Conservation (phyloP, 2,329 filamentous ascomycete species). For the Byssoonygena ceratinophila region DNA sequence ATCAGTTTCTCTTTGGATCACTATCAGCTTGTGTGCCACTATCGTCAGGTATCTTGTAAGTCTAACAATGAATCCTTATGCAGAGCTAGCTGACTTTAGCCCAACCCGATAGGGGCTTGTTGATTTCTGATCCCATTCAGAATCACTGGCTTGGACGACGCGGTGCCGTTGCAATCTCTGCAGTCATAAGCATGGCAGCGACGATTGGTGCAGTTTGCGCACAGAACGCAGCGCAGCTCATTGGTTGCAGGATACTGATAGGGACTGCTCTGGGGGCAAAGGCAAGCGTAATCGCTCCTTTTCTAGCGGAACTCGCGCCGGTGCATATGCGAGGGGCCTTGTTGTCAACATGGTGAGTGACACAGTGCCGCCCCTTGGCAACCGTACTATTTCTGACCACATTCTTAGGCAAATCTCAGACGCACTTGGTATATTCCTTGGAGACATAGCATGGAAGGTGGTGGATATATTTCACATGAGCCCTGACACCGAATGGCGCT, state of each 20-base stretch:
- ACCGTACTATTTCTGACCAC: not conserved
- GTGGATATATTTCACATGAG: not conserved
- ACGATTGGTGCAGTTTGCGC: slow-evolving; percentile 9
- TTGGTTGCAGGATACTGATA: slow-evolving; percentile 8
- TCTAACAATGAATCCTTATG: not conserved
- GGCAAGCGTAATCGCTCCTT: slow-evolving; percentile 10
- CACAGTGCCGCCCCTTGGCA: not conserved
- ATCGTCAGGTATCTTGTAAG: slow-evolving; percentile 8
- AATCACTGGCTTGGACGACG: slow-evolving; percentile 13
- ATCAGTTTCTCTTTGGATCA: slow-evolving; percentile 4
- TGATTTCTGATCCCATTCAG: slow-evolving; percentile 11
- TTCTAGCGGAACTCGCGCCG: slow-evolving; percentile 9
- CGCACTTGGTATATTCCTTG: slow-evolving; percentile 8
- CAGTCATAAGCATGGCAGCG: slow-evolving; percentile 4
- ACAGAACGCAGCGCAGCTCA: not conserved
- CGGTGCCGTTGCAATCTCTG: slow-evolving; percentile 7
- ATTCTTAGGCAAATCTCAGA: slow-evolving; percentile 9
- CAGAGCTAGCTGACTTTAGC: not conserved
- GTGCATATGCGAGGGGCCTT: slow-evolving; percentile 10
- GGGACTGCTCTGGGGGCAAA: slow-evolving; percentile 7
- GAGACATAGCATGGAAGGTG: slow-evolving; percentile 8
- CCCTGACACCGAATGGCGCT: slow-evolving; percentile 6
- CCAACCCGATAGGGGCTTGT: slow-evolving; percentile 1
- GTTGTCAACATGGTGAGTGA: slow-evolving; percentile 8
- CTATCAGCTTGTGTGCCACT: slow-evolving; percentile 7